Conservation (phyloP, 2,329 filamentous ascomycete species). For the Seiridium unicorne region DNA sequence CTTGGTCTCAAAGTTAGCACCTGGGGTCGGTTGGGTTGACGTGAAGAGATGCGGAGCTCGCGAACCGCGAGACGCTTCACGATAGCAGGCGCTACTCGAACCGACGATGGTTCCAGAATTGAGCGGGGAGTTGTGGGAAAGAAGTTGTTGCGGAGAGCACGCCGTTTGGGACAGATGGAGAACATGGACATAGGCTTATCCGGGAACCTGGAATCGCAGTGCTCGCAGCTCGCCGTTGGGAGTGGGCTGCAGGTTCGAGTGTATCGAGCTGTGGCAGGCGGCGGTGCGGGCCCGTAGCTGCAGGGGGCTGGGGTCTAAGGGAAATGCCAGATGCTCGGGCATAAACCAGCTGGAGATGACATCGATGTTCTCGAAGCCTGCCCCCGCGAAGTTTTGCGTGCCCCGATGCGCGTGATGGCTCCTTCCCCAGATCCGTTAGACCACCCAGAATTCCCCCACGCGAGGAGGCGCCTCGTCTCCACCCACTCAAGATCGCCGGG, state of each 20-base stretch:
- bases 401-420: neutral
- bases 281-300: too few species aligned
- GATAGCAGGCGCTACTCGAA: neutral
- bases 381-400: neutral
- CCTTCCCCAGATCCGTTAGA: slow-evolving; percentile 3
- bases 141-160: neutral
- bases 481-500: neutral
- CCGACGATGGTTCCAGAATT: neutral
- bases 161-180: neutral
- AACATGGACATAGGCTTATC: neutral
- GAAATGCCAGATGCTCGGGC: neutral
- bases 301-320: too few species aligned
- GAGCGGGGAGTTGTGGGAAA: neutral
- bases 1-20: neutral
- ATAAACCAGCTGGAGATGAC: neutral
- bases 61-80: neutral
- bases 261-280: neutral
- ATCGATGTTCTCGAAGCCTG: neutral
- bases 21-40: too few species aligned
- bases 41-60: neutral
- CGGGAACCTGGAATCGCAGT: neutral
- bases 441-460: neutral
- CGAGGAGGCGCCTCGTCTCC: neutral
- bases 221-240: neutral
- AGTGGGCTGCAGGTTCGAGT: neutral